These are phyloP conservation scores for Cajanus cajan DNA, from an alignment of 306 rosid genomes.

Conservation along the genomic window DNA sequence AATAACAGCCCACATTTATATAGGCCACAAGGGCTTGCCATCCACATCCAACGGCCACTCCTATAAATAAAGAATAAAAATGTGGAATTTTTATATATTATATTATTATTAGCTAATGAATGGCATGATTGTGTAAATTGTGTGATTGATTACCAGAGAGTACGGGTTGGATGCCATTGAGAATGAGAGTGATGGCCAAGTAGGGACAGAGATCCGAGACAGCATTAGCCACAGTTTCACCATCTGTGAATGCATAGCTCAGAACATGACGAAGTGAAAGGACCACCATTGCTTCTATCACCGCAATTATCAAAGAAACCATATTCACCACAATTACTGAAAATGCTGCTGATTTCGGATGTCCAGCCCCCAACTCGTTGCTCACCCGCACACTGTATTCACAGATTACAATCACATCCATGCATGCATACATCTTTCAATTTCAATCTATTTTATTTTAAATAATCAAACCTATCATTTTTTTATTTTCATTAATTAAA, in stretches of 20 bases:
- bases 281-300: conserved; percentile 46
- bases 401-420: not conserved
- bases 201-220: conserved; percentile 64
- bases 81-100: no score
- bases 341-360: conserved; percentile 66
- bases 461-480: no score
- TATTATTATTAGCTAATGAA: no score
- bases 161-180: conserved; percentile 75
- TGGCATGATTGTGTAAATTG: no score
- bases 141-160: conserved; percentile 46
- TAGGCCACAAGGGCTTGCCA: conserved; percentile 81
- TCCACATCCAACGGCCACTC: conserved; percentile 87
- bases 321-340: conserved; percentile 45
- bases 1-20: conserved; percentile 69
- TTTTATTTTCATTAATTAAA: no score
- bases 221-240: conserved; percentile 56
- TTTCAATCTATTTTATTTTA: no score
- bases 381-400: conserved; percentile 65
- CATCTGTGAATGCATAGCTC: conserved; percentile 65
- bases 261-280: conserved; percentile 53
- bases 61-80: conserved; percentile 16
- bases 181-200: conserved; percentile 56
- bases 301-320: conserved; percentile 42
- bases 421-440: no score
- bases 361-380: conserved; percentile 75